A percentile compares a stretch with the other conserved stretches of the same genome.
Conservation (phyloP, 306 rosid genomes). For the Cercis canadensis region DNA sequence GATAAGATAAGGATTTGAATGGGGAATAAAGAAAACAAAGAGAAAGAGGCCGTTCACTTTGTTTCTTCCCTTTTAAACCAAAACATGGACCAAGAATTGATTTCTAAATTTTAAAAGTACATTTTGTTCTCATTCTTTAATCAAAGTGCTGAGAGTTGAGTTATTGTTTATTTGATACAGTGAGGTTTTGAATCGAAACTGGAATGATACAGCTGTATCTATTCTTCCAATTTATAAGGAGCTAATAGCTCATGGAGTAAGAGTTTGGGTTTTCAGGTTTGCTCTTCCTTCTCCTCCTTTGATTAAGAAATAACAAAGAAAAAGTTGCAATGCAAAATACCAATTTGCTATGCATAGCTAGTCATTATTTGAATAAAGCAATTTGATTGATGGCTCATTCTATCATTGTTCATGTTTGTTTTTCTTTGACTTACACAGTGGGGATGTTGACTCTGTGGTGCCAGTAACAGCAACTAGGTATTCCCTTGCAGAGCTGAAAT, state of each 20-base stretch:
- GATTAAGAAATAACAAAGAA: too few relatives aligned
- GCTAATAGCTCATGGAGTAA: slow-evolving; percentile 77
- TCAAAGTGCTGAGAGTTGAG: neutral
- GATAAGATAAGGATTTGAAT: too few relatives aligned
- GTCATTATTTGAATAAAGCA: neutral
- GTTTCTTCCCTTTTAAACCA: too few relatives aligned
- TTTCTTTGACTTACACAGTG: slow-evolving; percentile 51
- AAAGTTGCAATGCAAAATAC: neutral
- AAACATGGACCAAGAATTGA: neutral
- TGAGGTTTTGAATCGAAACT: slow-evolving; percentile 85
- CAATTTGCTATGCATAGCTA: neutral
- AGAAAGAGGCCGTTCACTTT: too few relatives aligned
- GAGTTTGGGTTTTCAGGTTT: slow-evolving; percentile 99
- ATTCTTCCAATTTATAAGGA: slow-evolving; percentile 90
- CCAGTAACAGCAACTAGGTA: slow-evolving; percentile 98
- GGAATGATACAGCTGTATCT: slow-evolving; percentile 92
- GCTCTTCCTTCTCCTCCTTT: neutral
- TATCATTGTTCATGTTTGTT: slow-evolving; percentile 10
- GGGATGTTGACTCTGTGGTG: slow-evolving; percentile 96
- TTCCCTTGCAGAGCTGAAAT: slow-evolving; percentile 78
- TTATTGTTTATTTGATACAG: slow-evolving; percentile 46
- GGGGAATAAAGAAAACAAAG: too few relatives aligned
- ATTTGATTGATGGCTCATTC: neutral
- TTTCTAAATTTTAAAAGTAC: neutral
- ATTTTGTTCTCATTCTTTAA: neutral